Percentiles rank a stretch among this genome's conserved stretches.
Conservation (phyloP, 768 basidiomycete genomes). For the Podaxis rugospora region DNA sequence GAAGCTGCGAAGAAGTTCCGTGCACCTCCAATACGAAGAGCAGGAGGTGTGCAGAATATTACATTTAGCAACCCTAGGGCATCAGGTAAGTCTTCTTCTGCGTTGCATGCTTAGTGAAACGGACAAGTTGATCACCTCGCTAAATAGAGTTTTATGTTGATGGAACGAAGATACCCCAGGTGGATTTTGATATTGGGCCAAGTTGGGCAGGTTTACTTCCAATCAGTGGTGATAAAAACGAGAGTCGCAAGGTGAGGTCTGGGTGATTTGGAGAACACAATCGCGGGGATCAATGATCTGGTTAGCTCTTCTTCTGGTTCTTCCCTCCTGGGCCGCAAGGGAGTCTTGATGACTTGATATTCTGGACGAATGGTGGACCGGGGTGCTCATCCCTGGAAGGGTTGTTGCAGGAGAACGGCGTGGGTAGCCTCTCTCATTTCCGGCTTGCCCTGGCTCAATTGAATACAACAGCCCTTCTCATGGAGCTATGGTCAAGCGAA, state of each 20-base stretch:
- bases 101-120: background rate
- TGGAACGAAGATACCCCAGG: conserved; percentile 59
- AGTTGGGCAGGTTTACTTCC: conserved; percentile 75
- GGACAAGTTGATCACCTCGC: background rate
- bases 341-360: conserved; percentile 67
- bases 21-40: conserved; percentile 14
- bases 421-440: conserved; percentile 25
- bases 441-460: background rate
- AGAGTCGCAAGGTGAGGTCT: conserved; percentile 57
- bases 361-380: conserved; percentile 83
- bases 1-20: conserved; percentile 44
- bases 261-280: background rate
- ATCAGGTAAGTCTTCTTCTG: conserved; percentile 38
- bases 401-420: conserved; percentile 71
- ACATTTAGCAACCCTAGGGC: conserved; percentile 68
- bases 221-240: conserved; percentile 54
- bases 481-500: conserved; percentile 63
- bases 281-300: background rate
- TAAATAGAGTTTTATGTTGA: conserved; percentile 64
- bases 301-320: conserved; percentile 79
- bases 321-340: conserved; percentile 76
- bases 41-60: conserved; percentile 48
- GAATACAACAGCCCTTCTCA: conserved; percentile 49
- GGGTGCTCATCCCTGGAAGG: conserved; percentile 76
- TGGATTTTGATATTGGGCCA: conserved; percentile 70